Evolutionary conservation across 2,329 filamentous ascomycete genomes (phyloP).

Genomic region (Aureobasidium zeae): DNA sequence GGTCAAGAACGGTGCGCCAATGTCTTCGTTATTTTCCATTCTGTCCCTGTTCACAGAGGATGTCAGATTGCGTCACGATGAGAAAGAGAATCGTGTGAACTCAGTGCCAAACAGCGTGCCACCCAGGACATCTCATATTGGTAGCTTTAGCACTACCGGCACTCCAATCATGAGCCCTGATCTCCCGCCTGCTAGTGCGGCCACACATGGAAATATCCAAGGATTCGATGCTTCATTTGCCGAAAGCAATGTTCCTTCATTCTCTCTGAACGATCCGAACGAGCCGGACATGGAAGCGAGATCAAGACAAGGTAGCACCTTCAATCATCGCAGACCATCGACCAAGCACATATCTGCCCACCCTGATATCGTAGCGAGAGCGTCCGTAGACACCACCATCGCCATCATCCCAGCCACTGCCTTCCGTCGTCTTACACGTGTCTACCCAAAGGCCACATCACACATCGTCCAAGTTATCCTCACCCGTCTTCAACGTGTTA

Average conservation of each 20-base stretch:
- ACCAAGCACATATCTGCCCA: conserved; percentile 65
- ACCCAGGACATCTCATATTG: background rate
- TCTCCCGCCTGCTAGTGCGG: background rate
- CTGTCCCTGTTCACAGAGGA: conserved; percentile 95
- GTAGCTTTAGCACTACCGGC: conserved; percentile 17
- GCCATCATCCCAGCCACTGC: conserved; percentile 96
- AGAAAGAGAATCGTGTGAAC: conserved; percentile 41
- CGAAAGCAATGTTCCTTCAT: conserved; percentile 57
- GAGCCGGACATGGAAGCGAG: conserved; percentile 16
- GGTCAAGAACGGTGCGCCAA: conserved; percentile 93
- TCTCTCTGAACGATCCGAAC: conserved; percentile 53
- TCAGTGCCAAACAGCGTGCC: conserved; percentile 29
- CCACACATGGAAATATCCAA: conserved; percentile 21
- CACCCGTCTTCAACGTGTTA: conserved; percentile 87
- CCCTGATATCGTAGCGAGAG: conserved; percentile 92
- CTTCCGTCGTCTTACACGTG: conserved; percentile 80
- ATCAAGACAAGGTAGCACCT: background rate
- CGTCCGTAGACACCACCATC: conserved; percentile 93
- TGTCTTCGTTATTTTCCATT: conserved; percentile 97
- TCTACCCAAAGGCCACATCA: conserved; percentile 91
- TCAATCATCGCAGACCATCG: conserved; percentile 15
- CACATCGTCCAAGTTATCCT: conserved; percentile 98
- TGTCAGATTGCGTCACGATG: conserved; percentile 63
- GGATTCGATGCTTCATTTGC: conserved; percentile 18
- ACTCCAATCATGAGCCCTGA: conserved; percentile 32